A percentile compares a stretch with the other conserved stretches of the same genome.
phyloP scores from a whole-genome alignment of 2,329 filamentous ascomycete genomes.

The Phyllosticta citriasiana region DNA sequence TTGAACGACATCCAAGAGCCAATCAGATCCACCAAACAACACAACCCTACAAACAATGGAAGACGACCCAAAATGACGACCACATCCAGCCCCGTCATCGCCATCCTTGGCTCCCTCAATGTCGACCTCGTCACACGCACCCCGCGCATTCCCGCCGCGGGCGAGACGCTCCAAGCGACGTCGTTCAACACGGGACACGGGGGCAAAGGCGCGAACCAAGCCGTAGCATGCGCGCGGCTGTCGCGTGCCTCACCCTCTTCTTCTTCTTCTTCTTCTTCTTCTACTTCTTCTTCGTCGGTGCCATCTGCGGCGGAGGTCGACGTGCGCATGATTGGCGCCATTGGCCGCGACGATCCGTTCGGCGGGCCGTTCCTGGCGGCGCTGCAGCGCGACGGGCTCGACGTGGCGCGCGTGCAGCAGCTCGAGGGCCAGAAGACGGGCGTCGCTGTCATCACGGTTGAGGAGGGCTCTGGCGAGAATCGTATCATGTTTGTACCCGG shows the following conservation, averaged over 20 bases:
- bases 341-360: slow-evolving; percentile 36
- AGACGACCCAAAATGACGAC: neutral
- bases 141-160: slow-evolving; percentile 68
- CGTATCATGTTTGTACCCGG: slow-evolving; percentile 39
- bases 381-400: slow-evolving; percentile 35
- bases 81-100: slow-evolving; percentile 44
- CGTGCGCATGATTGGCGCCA: slow-evolving; percentile 41
- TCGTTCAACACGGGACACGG: slow-evolving; percentile 73
- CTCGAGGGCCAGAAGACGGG: slow-evolving; percentile 37
- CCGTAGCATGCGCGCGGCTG: slow-evolving; percentile 75
- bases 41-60: neutral
- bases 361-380: slow-evolving; percentile 30
- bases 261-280: neutral
- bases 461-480: slow-evolving; percentile 38
- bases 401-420: slow-evolving; percentile 29
- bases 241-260: slow-evolving; percentile 42
- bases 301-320: slow-evolving; percentile 21
- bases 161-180: slow-evolving; percentile 76
- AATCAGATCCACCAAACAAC: neutral
- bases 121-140: slow-evolving; percentile 87
- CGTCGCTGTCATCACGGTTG: slow-evolving; percentile 40
- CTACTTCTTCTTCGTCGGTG: neutral
- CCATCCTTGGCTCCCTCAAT: slow-evolving; percentile 86
- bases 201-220: slow-evolving; percentile 94
- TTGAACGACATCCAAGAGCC: neutral